Percentiles rank a stretch among this genome's conserved stretches.
phyloP scores from a whole-genome alignment of 306 rosid genomes.

The Vachellia collinsii region DNA sequence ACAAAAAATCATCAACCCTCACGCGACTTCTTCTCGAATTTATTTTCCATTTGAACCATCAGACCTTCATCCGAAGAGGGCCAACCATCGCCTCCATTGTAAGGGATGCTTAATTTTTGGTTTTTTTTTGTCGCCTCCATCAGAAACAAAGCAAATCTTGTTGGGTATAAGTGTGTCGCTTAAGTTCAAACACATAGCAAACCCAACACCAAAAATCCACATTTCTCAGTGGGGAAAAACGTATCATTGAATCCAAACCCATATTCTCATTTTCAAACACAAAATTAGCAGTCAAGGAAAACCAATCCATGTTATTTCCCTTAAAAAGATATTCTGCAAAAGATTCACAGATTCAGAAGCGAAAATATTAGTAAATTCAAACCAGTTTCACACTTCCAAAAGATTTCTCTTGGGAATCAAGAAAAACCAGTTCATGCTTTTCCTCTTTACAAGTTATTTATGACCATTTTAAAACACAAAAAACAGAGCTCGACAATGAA shows the following conservation, averaged over 20 bases:
- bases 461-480: neutral
- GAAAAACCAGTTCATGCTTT: neutral
- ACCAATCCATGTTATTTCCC: neutral
- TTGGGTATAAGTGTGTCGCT: neutral
- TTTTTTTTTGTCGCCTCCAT: neutral
- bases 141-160: neutral
- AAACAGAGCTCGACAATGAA: constrained; percentile 18
- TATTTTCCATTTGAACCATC: too few relatives aligned
- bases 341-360: neutral
- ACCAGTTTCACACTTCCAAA: neutral
- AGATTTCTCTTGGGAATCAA: neutral
- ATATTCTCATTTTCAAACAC: neutral
- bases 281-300: neutral
- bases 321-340: neutral
- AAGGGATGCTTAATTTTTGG: too few relatives aligned
- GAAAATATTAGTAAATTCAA: neutral
- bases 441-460: neutral
- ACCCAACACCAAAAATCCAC: neutral
- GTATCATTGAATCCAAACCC: neutral
- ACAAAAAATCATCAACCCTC: too few relatives aligned
- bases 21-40: too few relatives aligned
- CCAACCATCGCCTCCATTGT: too few relatives aligned
- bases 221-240: neutral
- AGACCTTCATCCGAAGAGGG: too few relatives aligned
- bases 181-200: neutral